phyloP scores from a whole-genome alignment of 169 alveolate genomes.

The Cardiosporidium cionae region DNA sequence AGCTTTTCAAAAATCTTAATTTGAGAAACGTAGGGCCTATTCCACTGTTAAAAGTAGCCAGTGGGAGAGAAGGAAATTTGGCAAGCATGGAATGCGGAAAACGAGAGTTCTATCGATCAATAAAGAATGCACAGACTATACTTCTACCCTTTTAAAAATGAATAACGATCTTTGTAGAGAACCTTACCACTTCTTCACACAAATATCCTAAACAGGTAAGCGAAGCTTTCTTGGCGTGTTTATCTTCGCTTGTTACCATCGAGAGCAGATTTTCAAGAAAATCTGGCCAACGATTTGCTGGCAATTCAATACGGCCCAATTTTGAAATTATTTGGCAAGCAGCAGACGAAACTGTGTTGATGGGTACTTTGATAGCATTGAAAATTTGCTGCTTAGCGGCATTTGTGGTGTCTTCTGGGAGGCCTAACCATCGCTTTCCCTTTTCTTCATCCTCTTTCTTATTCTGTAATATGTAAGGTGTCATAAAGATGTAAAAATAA shows the following conservation, averaged over 20 bases:
- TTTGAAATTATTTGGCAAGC: slow-evolving; percentile 52
- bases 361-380: background rate
- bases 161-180: too few relatives aligned
- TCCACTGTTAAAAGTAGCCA: too few relatives aligned
- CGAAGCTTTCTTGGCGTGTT: slow-evolving; percentile 28
- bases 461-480: too few relatives aligned
- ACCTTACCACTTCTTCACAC: slow-evolving; percentile 36
- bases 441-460: background rate
- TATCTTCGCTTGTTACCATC: slow-evolving; percentile 25
- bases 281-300: slow-evolving; percentile 44
- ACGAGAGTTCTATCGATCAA: too few relatives aligned
- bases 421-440: background rate
- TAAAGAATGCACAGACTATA: too few relatives aligned
- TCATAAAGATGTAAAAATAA: too few relatives aligned
- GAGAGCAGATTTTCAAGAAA: slow-evolving; percentile 40
- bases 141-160: too few relatives aligned
- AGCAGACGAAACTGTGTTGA: slow-evolving; percentile 38
- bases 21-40: too few relatives aligned
- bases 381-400: background rate
- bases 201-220: slow-evolving; percentile 48
- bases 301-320: slow-evolving; percentile 50
- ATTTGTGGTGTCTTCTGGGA: background rate
- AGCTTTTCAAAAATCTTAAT: too few relatives aligned
- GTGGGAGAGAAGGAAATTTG: too few relatives aligned
- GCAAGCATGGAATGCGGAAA: too few relatives aligned